Evolutionary conservation across 2,329 filamentous ascomycete genomes (phyloP).

Genomic region (Rhinocladiella similis): DNA sequence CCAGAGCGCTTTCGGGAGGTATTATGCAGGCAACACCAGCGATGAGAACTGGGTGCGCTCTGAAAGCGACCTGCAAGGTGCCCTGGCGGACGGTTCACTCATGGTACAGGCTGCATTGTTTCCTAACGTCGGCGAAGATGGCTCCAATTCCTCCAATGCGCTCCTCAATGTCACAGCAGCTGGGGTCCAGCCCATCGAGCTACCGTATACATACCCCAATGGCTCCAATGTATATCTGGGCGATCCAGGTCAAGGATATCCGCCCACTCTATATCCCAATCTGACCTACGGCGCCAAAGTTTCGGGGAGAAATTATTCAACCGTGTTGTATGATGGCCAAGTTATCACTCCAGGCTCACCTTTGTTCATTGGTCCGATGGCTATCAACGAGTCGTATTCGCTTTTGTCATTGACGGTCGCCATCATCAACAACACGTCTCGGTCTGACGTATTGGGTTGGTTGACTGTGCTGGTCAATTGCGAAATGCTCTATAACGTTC

Average conservation of each 20-base stretch:
- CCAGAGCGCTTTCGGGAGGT: constrained; percentile 52
- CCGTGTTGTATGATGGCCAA: constrained; percentile 45
- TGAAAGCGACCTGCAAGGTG: constrained; percentile 66
- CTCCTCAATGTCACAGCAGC: constrained; percentile 66
- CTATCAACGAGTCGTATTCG: constrained; percentile 71
- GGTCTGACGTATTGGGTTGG: constrained; percentile 72
- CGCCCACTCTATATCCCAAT: constrained; percentile 73
- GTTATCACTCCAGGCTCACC: constrained; percentile 44
- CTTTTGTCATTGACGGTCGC: constrained; percentile 80
- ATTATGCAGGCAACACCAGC: constrained; percentile 56
- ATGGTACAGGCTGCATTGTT: constrained; percentile 74
- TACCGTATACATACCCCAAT: constrained; percentile 63
- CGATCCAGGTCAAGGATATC: constrained; percentile 66
- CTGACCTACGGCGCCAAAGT: constrained; percentile 59
- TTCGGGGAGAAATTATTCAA: constrained; percentile 27
- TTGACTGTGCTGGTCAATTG: constrained; percentile 78
- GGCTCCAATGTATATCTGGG: constrained; percentile 63
- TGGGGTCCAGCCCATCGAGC: constrained; percentile 47
- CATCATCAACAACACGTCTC: constrained; percentile 68
- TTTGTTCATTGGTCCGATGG: constrained; percentile 74
- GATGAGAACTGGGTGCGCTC: constrained; percentile 62
- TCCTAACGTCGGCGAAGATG: constrained; percentile 64
- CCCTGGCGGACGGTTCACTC: constrained; percentile 60
- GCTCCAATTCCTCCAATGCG: constrained; percentile 41
- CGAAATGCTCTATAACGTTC: constrained; percentile 61